Evolutionary conservation across 2,329 filamentous ascomycete genomes (phyloP).

Genomic region (Aureobasidium sp.): DNA sequence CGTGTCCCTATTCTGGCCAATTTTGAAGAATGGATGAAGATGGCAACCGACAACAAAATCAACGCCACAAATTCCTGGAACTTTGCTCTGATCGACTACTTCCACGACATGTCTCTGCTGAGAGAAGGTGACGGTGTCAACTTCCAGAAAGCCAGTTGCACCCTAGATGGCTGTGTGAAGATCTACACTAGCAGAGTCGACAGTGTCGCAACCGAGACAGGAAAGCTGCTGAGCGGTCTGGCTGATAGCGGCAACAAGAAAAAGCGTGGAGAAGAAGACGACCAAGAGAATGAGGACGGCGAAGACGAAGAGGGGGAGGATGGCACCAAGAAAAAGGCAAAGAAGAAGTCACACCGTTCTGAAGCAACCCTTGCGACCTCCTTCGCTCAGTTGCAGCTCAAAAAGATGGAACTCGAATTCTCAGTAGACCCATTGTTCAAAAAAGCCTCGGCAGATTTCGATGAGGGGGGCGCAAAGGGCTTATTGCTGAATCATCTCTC

Average conservation of each 20-base stretch:
- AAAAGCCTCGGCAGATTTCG: constrained; percentile 95
- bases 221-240: constrained; percentile 85
- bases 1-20: constrained; percentile 92
- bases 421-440: constrained; percentile 98
- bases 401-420: constrained; percentile 97
- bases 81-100: constrained; percentile 99
- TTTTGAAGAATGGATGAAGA: constrained; percentile 99
- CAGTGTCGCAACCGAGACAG: constrained; percentile 95
- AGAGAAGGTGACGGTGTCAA: constrained; percentile 97
- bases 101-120: constrained; percentile 95
- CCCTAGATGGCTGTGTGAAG: constrained; percentile 94
- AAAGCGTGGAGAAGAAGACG: constrained; percentile 46
- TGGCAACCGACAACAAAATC: constrained; percentile 96
- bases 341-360: constrained; percentile 72
- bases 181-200: constrained; percentile 98
- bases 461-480: constrained; percentile 94
- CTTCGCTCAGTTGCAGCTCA: constrained; percentile 81
- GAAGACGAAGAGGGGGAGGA: constrained; percentile 53
- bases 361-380: constrained; percentile 89
- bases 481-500: constrained; percentile 92
- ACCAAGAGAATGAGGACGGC: constrained; percentile 52
- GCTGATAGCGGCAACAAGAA: constrained; percentile 71
- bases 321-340: constrained; percentile 51
- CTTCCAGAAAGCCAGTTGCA: constrained; percentile 97
- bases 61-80: constrained; percentile 99